phyloP scores from a whole-genome alignment of 768 basidiomycete genomes.

The Russula lepida region DNA sequence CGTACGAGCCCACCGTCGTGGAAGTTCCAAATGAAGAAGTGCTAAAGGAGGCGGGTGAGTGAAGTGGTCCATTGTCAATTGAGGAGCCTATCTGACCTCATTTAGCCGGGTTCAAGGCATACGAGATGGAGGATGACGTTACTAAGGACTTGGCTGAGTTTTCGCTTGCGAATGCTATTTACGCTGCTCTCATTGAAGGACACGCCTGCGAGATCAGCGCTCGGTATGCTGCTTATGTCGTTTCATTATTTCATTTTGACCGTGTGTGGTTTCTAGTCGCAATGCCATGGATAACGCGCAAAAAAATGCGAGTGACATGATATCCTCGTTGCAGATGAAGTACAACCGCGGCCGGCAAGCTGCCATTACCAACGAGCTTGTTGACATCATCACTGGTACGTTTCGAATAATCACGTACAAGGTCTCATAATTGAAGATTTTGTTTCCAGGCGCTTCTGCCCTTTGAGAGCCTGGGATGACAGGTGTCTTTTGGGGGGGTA shows the following conservation, averaged over 20 bases:
- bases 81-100: background rate
- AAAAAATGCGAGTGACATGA: conserved; percentile 98
- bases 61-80: background rate
- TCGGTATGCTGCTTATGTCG: conserved; percentile 41
- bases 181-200: conserved; percentile 85
- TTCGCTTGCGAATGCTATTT: conserved; percentile 93
- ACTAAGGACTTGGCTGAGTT: conserved; percentile 93
- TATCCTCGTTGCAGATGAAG: conserved; percentile 76
- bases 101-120: conserved; percentile 81
- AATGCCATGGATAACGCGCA: conserved; percentile 99
- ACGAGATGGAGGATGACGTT: conserved; percentile 96
- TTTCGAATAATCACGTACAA: conserved; percentile 3
- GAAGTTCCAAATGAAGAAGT: conserved; percentile 77
- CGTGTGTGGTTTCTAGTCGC: conserved; percentile 43
- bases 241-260: background rate
- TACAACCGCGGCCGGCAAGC: conserved; percentile 99
- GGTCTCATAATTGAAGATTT: background rate
- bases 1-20: conserved; percentile 72
- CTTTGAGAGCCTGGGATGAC: conserved; percentile 26
- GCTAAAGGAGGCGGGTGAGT: conserved; percentile 73
- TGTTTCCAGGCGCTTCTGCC: conserved; percentile 38
- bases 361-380: conserved; percentile 91
- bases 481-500: background rate
- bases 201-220: conserved; percentile 94
- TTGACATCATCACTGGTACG: conserved; percentile 86